Conservation (phyloP, 2,329 filamentous ascomycete genomes). For the Diplocarpon rosae region DNA sequence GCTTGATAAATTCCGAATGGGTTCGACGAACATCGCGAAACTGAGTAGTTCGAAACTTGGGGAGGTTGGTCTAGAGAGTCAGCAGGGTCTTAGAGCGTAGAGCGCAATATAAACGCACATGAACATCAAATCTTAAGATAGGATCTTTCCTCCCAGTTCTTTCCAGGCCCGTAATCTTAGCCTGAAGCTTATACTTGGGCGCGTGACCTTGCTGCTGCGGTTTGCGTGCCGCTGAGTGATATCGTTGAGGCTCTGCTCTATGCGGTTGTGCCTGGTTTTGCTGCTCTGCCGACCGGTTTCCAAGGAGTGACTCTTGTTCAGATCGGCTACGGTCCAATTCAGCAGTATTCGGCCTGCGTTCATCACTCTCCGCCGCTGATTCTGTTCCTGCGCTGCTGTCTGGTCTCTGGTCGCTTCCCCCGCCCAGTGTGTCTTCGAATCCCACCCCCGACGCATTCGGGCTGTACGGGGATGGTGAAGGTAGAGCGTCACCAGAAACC, state of each 20-base stretch:
- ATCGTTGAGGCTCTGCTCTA: slow-evolving; percentile 26
- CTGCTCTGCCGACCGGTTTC: slow-evolving; percentile 16
- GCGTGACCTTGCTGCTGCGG: slow-evolving; percentile 35
- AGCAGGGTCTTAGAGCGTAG: slow-evolving; percentile 9
- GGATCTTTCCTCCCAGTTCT: slow-evolving; percentile 92
- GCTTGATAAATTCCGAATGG: slow-evolving; percentile 90
- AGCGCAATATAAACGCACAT: slow-evolving; percentile 44
- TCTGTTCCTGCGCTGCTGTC: slow-evolving; percentile 20
- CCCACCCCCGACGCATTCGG: slow-evolving; percentile 13
- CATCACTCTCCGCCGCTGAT: slow-evolving; percentile 21
- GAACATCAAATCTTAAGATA: slow-evolving; percentile 88
- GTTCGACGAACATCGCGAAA: slow-evolving; percentile 94
- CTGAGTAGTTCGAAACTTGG: slow-evolving; percentile 92
- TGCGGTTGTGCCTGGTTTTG: slow-evolving; percentile 27
- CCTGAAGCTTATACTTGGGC: slow-evolving; percentile 75
- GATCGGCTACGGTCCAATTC: slow-evolving; percentile 19
- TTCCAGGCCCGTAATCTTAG: slow-evolving; percentile 89
- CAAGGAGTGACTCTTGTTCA: slow-evolving; percentile 26
- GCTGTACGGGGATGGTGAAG: slow-evolving; percentile 23
- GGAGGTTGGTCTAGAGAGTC: slow-evolving; percentile 76
- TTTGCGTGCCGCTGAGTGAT: slow-evolving; percentile 25
- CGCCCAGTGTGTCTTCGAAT: slow-evolving; percentile 22
- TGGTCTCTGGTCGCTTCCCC: slow-evolving; percentile 18
- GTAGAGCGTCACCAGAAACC: slow-evolving; percentile 17
- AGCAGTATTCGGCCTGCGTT: slow-evolving; percentile 23